These are phyloP conservation scores for Coemansia sp. DNA, from an alignment of 192 early-diverging fungal species.

Conservation along the genomic window DNA sequence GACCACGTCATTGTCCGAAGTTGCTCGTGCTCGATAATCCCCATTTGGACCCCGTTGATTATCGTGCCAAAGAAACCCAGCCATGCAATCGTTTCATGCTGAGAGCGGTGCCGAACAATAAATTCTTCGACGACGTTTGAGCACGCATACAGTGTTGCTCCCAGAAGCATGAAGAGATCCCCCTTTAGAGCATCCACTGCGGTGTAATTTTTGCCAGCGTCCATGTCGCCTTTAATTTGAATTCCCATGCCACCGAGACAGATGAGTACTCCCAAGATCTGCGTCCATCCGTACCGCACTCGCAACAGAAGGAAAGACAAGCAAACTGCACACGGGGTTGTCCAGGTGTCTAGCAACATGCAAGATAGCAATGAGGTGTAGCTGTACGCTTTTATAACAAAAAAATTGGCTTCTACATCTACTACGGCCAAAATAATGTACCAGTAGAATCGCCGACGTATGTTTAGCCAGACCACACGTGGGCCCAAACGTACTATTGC, in stretches of 20 bases:
- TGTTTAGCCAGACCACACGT: slow-evolving; percentile 40
- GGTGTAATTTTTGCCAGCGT: slow-evolving; percentile 57
- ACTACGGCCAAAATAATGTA: slow-evolving; percentile 63
- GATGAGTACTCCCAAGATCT: slow-evolving; percentile 68
- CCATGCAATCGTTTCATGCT: slow-evolving; percentile 75
- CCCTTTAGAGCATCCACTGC: slow-evolving; percentile 62
- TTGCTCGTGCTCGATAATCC: slow-evolving; percentile 61
- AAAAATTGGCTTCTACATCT: slow-evolving; percentile 82
- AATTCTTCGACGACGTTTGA: slow-evolving; percentile 73
- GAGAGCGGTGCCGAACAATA: slow-evolving; percentile 67
- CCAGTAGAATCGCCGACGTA: slow-evolving; percentile 45
- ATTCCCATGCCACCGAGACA: slow-evolving; percentile 68
- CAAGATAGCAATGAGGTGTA: slow-evolving; percentile 75
- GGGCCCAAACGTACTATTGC: slow-evolving; percentile 42
- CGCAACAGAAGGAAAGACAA: slow-evolving; percentile 64
- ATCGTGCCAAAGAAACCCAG: slow-evolving; percentile 70
- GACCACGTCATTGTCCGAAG: slow-evolving; percentile 56
- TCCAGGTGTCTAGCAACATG: slow-evolving; percentile 79
- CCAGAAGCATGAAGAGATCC: slow-evolving; percentile 69
- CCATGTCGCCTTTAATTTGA: slow-evolving; percentile 65
- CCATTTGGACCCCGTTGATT: slow-evolving; percentile 72
- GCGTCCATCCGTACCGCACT: slow-evolving; percentile 62
- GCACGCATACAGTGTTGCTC: slow-evolving; percentile 72
- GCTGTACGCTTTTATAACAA: slow-evolving; percentile 73
- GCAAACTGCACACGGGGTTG: slow-evolving; percentile 71